These are phyloP conservation scores for Chloranthus sessilifolius DNA, from an alignment of 164 flowering plant genomes.

Conservation along the genomic window DNA sequence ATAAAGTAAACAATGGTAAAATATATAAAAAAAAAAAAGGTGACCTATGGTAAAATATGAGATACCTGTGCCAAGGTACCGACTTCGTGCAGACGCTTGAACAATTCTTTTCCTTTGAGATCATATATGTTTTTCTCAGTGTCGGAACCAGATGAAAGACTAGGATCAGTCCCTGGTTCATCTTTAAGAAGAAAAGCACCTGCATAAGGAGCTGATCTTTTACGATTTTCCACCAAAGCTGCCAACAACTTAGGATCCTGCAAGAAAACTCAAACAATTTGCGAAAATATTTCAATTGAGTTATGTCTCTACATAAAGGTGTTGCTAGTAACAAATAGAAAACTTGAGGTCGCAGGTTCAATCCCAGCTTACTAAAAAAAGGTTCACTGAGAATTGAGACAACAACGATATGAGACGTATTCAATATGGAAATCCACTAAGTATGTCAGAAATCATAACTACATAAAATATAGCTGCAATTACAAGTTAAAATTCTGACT, in stretches of 20 bases:
- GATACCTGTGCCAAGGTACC: conserved; percentile 95
- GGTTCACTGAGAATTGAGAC: no score
- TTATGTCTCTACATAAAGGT: background rate
- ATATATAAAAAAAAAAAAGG: no score
- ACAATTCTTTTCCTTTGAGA: conserved; percentile 79
- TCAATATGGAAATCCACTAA: no score
- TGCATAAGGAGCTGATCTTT: conserved; percentile 84
- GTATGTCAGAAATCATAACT: no score
- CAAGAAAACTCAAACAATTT: conserved; percentile 10
- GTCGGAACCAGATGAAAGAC: conserved; percentile 44
- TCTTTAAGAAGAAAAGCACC: conserved; percentile 98
- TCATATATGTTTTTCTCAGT: conserved; percentile 58
- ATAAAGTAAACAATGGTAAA: no score
- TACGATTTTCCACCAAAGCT: conserved; percentile 74
- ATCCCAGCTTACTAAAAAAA: no score
- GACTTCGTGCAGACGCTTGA: conserved; percentile 89
- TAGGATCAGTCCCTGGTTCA: conserved; percentile 62
- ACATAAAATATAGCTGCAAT: no score
- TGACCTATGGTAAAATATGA: no score
- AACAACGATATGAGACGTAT: no score
- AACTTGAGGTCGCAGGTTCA: no score
- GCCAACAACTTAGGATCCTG: conserved; percentile 93
- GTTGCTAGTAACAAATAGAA: no score
- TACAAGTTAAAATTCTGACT: no score
- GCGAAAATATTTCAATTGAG: background rate